These are phyloP conservation scores for Nannochloropsis oceanica DNA, from an alignment of 108 stramenopile genomes.

Conservation along the genomic window DNA sequence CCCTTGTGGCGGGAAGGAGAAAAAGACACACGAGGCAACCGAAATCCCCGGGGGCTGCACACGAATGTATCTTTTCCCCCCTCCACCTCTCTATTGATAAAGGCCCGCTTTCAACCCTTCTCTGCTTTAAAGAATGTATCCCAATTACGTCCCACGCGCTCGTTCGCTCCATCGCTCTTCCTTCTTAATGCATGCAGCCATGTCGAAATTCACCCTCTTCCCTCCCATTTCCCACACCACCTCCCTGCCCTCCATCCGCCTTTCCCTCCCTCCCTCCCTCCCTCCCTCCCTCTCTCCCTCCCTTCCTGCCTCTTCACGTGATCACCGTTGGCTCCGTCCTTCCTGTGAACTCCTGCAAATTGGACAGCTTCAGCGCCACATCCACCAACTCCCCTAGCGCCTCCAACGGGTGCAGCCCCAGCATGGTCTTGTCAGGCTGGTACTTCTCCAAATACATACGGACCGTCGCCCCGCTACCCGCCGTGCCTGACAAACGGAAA, in stretches of 20 bases:
- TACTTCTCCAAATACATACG: slow-evolving; percentile 99
- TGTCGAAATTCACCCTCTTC: too few relatives aligned
- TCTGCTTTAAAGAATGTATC: too few relatives aligned
- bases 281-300: background rate
- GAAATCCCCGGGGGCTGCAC: too few relatives aligned
- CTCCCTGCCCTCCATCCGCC: background rate
- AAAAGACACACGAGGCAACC: too few relatives aligned
- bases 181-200: too few relatives aligned
- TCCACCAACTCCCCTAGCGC: slow-evolving; percentile 59
- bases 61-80: too few relatives aligned
- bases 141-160: too few relatives aligned
- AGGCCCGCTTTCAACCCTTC: too few relatives aligned
- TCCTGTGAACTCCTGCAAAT: slow-evolving; percentile 74
- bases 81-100: too few relatives aligned
- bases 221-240: too few relatives aligned
- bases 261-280: background rate
- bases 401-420: slow-evolving; percentile 51
- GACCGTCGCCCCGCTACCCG: slow-evolving; percentile 93
- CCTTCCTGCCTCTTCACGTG: slow-evolving; percentile 53
- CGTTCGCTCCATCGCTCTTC: too few relatives aligned
- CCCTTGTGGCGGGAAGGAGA: too few relatives aligned
- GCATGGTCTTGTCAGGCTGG: slow-evolving; percentile 55
- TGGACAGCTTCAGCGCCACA: slow-evolving; percentile 68
- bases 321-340: slow-evolving; percentile 93
- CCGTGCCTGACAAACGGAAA: slow-evolving; percentile 96